These are phyloP conservation scores for Cymodocea nodosa DNA, from an alignment of 116 monocot species.

Conservation along the genomic window DNA sequence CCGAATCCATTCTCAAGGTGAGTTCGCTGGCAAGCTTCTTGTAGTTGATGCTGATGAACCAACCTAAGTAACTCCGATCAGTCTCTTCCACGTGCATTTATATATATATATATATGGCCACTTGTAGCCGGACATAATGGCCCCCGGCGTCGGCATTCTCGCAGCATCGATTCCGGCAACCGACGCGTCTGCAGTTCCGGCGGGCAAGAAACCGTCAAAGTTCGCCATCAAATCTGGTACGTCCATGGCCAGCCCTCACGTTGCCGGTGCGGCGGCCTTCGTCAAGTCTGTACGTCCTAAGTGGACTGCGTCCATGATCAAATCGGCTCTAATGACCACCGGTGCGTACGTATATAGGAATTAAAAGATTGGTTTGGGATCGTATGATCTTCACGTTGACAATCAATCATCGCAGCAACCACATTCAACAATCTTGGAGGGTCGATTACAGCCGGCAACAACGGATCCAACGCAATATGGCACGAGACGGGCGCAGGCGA, in stretches of 20 bases:
- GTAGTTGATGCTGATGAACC: neutral
- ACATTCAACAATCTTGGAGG: conserved; percentile 46
- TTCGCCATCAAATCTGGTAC: conserved; percentile 92
- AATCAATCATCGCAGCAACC: conserved; percentile 25
- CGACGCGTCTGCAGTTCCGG: conserved; percentile 19
- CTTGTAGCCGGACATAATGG: conserved; percentile 81
- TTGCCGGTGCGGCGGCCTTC: conserved; percentile 79
- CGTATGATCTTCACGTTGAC: no score
- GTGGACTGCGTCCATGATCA: conserved; percentile 91
- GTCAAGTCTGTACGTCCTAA: conserved; percentile 52
- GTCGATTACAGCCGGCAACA: conserved; percentile 31
- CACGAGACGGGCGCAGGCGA: conserved; percentile 90
- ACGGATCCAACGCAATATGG: conserved; percentile 36
- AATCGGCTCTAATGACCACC: conserved; percentile 93
- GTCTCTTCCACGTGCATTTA: neutral
- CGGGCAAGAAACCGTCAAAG: conserved; percentile 57
- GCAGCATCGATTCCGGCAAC: conserved; percentile 50
- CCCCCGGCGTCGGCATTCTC: conserved; percentile 81
- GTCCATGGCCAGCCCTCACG: conserved; percentile 98
- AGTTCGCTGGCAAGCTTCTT: neutral
- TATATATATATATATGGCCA: no score
- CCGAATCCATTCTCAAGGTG: conserved; percentile 85
- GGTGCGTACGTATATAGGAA: conserved; percentile 15
- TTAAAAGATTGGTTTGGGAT: no score
- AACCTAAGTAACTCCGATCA: neutral